A percentile compares a stretch with the other conserved stretches of the same genome.
Conservation (phyloP, 2,329 filamentous ascomycete species). For the Aulographum hederae region DNA sequence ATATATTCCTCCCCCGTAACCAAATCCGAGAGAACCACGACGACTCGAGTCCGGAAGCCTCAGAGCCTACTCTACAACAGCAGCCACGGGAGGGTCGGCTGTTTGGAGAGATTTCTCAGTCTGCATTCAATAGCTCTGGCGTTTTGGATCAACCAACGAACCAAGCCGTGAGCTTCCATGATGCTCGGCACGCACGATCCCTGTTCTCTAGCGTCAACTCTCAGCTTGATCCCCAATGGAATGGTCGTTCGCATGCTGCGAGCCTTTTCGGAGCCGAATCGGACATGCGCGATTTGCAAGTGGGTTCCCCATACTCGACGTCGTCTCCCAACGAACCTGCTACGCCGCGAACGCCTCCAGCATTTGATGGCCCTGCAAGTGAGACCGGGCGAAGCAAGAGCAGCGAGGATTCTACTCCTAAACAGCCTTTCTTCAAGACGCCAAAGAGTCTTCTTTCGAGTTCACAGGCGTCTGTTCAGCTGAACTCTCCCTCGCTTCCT, state of each 20-base stretch:
- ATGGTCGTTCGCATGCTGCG: too few relatives aligned
- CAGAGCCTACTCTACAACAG: neutral
- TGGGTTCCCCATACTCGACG: constrained; percentile 10
- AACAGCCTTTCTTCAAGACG: too few relatives aligned
- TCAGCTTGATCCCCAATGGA: too few relatives aligned
- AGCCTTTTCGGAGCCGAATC: constrained; percentile 30
- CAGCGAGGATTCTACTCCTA: too few relatives aligned
- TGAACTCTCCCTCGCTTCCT: too few relatives aligned
- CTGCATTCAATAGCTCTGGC: constrained; percentile 34
- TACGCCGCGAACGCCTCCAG: constrained; percentile 20
- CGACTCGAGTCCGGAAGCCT: constrained; percentile 7
- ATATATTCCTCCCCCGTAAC: constrained; percentile 18
- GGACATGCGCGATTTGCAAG: constrained; percentile 27
- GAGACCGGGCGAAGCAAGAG: too few relatives aligned
- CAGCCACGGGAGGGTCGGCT: constrained; percentile 20
- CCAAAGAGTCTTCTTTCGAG: too few relatives aligned
- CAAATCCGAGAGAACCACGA: constrained; percentile 18
- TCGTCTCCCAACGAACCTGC: constrained; percentile 10
- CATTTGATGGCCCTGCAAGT: too few relatives aligned
- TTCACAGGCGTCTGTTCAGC: too few relatives aligned
- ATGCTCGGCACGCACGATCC: too few relatives aligned
- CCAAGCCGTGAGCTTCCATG: too few relatives aligned
- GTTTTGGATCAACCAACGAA: constrained; percentile 19
- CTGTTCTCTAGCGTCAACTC: too few relatives aligned
- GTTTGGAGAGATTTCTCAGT: constrained; percentile 42